Evolutionary conservation across 192 early-diverging fungal genomes (phyloP), one percentile per base, ranked within the genome.

Genomic region (Backusella tuberculispora): DNA sequence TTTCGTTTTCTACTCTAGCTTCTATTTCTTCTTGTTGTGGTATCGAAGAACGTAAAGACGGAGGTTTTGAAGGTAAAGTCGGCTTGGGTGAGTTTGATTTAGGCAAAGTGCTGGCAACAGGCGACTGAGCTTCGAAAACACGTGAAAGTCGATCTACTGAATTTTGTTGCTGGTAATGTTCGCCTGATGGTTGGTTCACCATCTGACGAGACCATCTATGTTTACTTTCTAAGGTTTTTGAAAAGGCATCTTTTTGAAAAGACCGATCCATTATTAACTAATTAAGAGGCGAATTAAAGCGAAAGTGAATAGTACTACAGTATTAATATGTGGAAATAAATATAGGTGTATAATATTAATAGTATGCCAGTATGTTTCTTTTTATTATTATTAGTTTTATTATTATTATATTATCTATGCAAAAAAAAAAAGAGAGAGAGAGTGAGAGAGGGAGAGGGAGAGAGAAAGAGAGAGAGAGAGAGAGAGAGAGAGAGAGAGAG

Each of bases 121-220:
- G 26, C 21, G n/a, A 6, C 6, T 64, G 43, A 45, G 26, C 42
- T 40, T 78, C 72, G 34, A 78, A 78, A 29, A 74, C 77, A 47
- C 66, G 67, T n/a, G 77, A 74, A 19, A 78, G 67, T 63, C 72
- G n/a, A 70, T 74, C 74, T 4, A 74, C 77, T 41, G 45, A 19
- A 53, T 41, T 37, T 19, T 67, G 42, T n/a, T 66, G 29, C 0
- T 37, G 29, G 47, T 78, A 40, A 38, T 69, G 44, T 26, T 63
- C 63, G 6, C 29, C 44, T 45, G 70, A 37, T 42, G 29, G 13
- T 7, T 60, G 43, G 26, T 29, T 72, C 37, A 38, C 48, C 40
- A 56, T 48, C 47, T 50, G 45, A 17, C 19, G 41, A 46, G 47
- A 63, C n/a, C 65, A 19, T 68, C 71, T 56, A 69, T 53, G 77